Base-by-base conservation (phyloP, 1,284 basidiomycete genomes). In the Somion occarium region DNA sequence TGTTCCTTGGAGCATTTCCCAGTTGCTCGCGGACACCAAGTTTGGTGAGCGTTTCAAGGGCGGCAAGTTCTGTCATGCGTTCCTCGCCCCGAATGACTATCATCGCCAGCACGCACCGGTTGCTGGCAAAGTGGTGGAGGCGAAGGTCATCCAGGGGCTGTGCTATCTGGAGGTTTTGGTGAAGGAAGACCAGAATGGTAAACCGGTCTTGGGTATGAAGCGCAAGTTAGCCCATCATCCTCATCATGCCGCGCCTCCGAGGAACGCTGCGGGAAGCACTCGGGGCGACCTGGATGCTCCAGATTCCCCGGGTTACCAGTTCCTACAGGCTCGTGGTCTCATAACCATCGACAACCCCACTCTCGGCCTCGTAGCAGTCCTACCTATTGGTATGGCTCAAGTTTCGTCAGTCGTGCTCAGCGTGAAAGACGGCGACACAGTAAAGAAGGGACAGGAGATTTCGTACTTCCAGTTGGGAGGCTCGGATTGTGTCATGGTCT, bases 391-490 rank as follows among this genome's bases (percentile, higher is more conserved):
- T 0, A 76, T 76, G 74, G 66, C 66, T 2, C 73, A 75, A 56
- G 72, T 75, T 0, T 74, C 73, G 30, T 73, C 72, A n/a, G 73
- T 72, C 53, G 69, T 73, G 47, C 41, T 59, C 38, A 66, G 56
- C 12, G 66, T 69, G 45, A 50, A 43, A 46, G 55, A 47, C 15
- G 64, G 64, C 0, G 46, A 66, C 1, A 52, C 56, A 39, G 61
- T 76, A 12, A 67, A 67, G 50, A 75, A 76, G 58, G 76, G 78
- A 1, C 72, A 78, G 23, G 58, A 78, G 55, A 37, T 76, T 3
- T 76, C 77, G 49, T 72, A 70, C 72, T 79, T 79, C 68, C 76
- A 74, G 58, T 78, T 76, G 62, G 76, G 78, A 12, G 77, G 76
- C 3, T 79, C 75, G 34, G 69, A 75, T 1, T 69, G 75, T 54